Percentiles rank a stretch among this genome's conserved stretches.
Conservation (phyloP, 371 early-diverging fungal genomes). For the Zopfochytrium polystomum region DNA sequence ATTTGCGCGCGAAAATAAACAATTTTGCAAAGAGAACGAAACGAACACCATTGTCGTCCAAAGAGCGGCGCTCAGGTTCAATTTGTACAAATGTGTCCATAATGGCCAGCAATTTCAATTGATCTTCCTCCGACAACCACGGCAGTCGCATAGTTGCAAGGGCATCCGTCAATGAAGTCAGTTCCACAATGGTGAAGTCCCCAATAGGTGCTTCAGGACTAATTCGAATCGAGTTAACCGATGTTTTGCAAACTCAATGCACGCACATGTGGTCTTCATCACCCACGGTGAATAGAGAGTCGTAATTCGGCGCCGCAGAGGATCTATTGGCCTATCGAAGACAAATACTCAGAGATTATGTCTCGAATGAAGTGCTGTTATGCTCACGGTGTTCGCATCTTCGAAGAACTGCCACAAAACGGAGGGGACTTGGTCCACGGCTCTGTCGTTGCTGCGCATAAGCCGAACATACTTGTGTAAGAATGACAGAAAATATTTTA, state of each 20-base stretch:
- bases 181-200: slow-evolving; percentile 41
- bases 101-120: slow-evolving; percentile 57
- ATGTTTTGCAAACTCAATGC: background rate
- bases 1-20: slow-evolving; percentile 58
- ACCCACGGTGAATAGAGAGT: slow-evolving; percentile 41
- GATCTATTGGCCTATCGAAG: no score
- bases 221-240: background rate
- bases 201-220: slow-evolving; percentile 12
- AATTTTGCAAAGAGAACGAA: slow-evolving; percentile 72
- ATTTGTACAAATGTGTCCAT: slow-evolving; percentile 66
- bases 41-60: slow-evolving; percentile 88
- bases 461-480: slow-evolving; percentile 40
- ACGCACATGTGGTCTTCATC: slow-evolving; percentile 13
- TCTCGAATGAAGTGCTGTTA: no score
- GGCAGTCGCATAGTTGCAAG: slow-evolving; percentile 33
- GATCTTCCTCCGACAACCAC: slow-evolving; percentile 27
- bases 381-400: slow-evolving; percentile 15
- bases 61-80: slow-evolving; percentile 61
- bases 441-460: slow-evolving; percentile 25
- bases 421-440: slow-evolving; percentile 34
- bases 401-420: slow-evolving; percentile 44
- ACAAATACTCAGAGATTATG: no score
- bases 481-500: slow-evolving; percentile 55
- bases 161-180: slow-evolving; percentile 31
- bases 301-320: slow-evolving; percentile 29